A percentile compares a stretch with the other conserved stretches of the same genome.
Conservation (phyloP, 176 grass and related monocot species). For the Oryza brachyantha region DNA sequence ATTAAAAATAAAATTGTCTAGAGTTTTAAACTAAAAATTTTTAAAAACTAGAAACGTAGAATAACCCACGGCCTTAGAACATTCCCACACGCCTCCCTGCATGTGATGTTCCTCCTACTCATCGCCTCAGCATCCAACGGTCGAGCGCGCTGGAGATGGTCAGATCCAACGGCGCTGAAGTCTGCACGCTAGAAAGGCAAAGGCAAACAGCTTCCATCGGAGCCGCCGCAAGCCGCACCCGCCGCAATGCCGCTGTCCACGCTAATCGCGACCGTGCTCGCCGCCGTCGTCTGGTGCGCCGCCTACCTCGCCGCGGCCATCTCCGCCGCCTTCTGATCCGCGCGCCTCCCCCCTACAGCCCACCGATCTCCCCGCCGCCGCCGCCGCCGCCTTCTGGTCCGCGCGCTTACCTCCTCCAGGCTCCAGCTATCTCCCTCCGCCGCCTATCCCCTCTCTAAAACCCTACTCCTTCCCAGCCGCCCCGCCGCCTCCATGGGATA, state of each 20-base stretch:
- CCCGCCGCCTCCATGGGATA: constrained; percentile 56
- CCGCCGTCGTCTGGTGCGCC: constrained; percentile 52
- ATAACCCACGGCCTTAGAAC: too few relatives aligned
- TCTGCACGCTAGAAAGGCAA: too few relatives aligned
- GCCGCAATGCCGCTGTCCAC: background rate
- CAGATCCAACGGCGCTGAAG: too few relatives aligned
- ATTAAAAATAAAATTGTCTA: too few relatives aligned
- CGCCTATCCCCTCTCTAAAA: background rate
- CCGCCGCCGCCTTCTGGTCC: constrained; percentile 8
- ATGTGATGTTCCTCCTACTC: too few relatives aligned
- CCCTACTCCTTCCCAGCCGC: background rate
- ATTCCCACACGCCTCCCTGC: too few relatives aligned
- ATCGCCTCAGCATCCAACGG: too few relatives aligned
- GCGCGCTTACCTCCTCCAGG: background rate
- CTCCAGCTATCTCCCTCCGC: background rate
- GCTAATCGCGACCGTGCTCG: constrained; percentile 24
- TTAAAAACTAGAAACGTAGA: too few relatives aligned
- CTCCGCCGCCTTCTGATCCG: constrained; percentile 23
- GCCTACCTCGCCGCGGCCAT: constrained; percentile 60
- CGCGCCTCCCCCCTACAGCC: background rate
- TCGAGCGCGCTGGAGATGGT: too few relatives aligned
- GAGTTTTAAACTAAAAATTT: too few relatives aligned
- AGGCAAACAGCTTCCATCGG: too few relatives aligned
- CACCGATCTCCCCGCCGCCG: background rate
- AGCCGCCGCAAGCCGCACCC: too few relatives aligned